Conservation (phyloP, 169 alveolate genomes). For the Eimeria sp. region DNA sequence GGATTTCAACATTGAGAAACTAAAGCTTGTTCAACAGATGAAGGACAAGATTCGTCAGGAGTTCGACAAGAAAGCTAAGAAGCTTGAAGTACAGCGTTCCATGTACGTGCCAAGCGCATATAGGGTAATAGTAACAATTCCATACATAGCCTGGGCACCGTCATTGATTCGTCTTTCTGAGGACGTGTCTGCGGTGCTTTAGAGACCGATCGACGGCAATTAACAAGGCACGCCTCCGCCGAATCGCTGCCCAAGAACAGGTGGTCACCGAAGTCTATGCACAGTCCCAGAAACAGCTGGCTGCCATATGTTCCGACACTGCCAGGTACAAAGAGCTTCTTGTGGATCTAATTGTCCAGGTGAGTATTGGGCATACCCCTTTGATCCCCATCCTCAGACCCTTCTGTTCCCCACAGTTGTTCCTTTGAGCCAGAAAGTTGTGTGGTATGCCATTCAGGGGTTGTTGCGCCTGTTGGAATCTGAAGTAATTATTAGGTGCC, state of each 20-base stretch:
- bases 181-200: background rate
- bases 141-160: background rate
- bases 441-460: conserved; percentile 84
- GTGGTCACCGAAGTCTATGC: conserved; percentile 88
- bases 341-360: conserved; percentile 90
- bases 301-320: conserved; percentile 84
- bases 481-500: conserved; percentile 91
- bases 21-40: conserved; percentile 94
- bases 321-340: conserved; percentile 89
- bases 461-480: conserved; percentile 90
- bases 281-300: conserved; percentile 89
- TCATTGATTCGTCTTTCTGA: background rate
- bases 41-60: conserved; percentile 94
- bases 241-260: conserved; percentile 93
- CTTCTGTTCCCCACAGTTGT: background rate
- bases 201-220: conserved; percentile 94
- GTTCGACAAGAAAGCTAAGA: conserved; percentile 88
- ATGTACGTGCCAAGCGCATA: conserved; percentile 57
- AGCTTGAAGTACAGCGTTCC: conserved; percentile 89
- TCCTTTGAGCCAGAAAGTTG: conserved; percentile 14
- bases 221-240: conserved; percentile 93
- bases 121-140: background rate
- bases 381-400: background rate
- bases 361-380: conserved; percentile 29
- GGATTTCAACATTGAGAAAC: conserved; percentile 95